Conservation (phyloP, 2,329 filamentous ascomycete genomes). For the Penicillium sp. region DNA sequence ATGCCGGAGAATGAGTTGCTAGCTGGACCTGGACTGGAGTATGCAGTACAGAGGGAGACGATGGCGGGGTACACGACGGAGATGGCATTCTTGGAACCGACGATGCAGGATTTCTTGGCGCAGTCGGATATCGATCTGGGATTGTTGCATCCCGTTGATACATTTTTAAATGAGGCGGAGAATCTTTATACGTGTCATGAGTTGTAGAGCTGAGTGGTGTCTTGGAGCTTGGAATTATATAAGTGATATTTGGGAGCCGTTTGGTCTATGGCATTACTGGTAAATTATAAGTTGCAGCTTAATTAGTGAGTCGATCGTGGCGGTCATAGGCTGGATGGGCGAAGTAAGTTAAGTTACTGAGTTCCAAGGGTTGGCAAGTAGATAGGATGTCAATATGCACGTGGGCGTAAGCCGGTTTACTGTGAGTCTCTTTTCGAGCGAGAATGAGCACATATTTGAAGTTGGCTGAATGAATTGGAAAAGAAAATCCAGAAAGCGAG, state of each 20-base stretch:
- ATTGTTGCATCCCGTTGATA: slow-evolving; percentile 35
- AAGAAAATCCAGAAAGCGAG: neutral
- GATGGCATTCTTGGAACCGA: slow-evolving; percentile 40
- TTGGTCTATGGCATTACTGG: neutral
- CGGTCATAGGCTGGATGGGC: neutral
- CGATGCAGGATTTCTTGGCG: slow-evolving; percentile 40
- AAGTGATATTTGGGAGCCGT: neutral
- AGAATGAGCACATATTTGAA: neutral
- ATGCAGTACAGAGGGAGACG: slow-evolving; percentile 24
- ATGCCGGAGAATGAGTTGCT: slow-evolving; percentile 10
- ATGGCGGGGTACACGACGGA: slow-evolving; percentile 35
- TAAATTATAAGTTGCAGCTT: neutral
- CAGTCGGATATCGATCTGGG: slow-evolving; percentile 40
- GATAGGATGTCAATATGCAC: neutral
- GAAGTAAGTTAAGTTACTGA: neutral
- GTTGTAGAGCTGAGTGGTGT: slow-evolving; percentile 8
- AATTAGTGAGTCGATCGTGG: neutral
- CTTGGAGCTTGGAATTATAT: neutral
- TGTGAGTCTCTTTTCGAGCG: neutral
- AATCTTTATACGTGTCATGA: slow-evolving; percentile 32
- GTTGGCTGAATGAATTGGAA: neutral
- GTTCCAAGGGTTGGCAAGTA: neutral
- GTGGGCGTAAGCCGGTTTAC: neutral
- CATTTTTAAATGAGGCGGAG: slow-evolving; percentile 34
- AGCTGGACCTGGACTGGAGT: slow-evolving; percentile 2